Percentiles rank a stretch among this genome's conserved stretches.
These are phyloP conservation scores for Globisporangium polare DNA, from an alignment of 352 stramenopile genomes.

Conservation along the genomic window DNA sequence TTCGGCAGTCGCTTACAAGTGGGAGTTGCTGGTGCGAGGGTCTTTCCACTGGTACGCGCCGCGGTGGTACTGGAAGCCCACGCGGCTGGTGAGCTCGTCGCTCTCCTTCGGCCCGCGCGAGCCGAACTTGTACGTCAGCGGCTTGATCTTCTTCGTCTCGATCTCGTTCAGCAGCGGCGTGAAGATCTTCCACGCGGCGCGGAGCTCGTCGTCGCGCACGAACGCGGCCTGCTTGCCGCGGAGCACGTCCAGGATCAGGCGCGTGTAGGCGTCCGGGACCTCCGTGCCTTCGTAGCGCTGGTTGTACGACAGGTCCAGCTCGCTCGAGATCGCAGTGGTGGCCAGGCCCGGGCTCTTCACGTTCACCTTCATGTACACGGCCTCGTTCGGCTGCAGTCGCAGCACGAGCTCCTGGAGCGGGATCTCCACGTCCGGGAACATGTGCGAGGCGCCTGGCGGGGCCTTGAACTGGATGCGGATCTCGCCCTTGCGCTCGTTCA, in stretches of 20 bases:
- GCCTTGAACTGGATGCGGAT: constrained; percentile 97
- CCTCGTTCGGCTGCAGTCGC: constrained; percentile 94
- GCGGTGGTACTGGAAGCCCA: constrained; percentile 78
- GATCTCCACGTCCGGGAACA: constrained; percentile 89
- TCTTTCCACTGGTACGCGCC: constrained; percentile 71
- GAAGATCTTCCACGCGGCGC: constrained; percentile 97
- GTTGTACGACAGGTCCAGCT: constrained; percentile 96
- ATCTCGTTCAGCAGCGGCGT: constrained; percentile 97
- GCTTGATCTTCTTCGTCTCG: constrained; percentile 88
- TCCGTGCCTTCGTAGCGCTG: constrained; percentile 81
- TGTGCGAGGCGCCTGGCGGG: constrained; percentile 82
- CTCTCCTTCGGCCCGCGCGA: constrained; percentile 91
- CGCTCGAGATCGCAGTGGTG: constrained; percentile 89
- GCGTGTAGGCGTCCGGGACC: constrained; percentile 97
- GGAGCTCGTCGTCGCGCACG: constrained; percentile 96
- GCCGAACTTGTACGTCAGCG: constrained; percentile 92
- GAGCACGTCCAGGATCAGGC: constrained; percentile 97
- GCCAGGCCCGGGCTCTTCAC: constrained; percentile 94
- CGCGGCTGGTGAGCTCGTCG: constrained; percentile 67
- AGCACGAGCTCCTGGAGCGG: constrained; percentile 97
- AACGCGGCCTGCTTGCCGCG: constrained; percentile 95
- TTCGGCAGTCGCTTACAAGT: constrained; percentile 28
- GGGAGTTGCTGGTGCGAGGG: constrained; percentile 39
- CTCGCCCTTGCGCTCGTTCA: constrained; percentile 97
- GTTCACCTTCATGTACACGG: constrained; percentile 97